Conservation (phyloP, 164 flowering plant species). For the Magnolia changhungtana region DNA sequence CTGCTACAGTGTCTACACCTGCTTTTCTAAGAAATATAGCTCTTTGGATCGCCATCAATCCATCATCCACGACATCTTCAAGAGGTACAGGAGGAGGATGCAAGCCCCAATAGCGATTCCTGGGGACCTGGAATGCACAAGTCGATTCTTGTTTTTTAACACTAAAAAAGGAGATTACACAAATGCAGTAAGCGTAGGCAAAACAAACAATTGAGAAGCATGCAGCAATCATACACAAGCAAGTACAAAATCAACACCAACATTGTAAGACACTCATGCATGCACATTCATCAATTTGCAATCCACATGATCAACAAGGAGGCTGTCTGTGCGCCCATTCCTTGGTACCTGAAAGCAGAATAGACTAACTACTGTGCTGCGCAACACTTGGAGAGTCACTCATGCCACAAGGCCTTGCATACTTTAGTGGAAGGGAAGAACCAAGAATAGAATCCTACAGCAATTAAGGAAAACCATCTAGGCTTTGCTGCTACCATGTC, state of each 20-base stretch:
- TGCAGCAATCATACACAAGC: background rate
- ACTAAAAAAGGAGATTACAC: background rate
- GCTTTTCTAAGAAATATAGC: constrained; percentile 88
- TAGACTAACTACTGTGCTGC: background rate
- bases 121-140: constrained; percentile 61
- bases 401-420: background rate
- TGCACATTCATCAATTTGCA: background rate
- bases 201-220: background rate
- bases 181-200: constrained; percentile 2
- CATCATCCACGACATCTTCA: constrained; percentile 92
- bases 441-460: background rate
- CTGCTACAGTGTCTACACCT: constrained; percentile 74
- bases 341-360: background rate
- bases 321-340: background rate
- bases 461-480: background rate
- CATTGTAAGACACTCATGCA: background rate
- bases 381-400: background rate
- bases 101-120: constrained; percentile 97
- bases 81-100: constrained; percentile 96
- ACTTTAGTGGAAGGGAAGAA: background rate
- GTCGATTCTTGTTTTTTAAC: background rate
- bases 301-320: background rate
- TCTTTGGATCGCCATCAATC: constrained; percentile 81
- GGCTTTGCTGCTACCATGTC: too few relatives aligned
- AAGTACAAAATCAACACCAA: background rate